Conservation (phyloP, 805 yeast genomes). For the Candida glaebosa region DNA sequence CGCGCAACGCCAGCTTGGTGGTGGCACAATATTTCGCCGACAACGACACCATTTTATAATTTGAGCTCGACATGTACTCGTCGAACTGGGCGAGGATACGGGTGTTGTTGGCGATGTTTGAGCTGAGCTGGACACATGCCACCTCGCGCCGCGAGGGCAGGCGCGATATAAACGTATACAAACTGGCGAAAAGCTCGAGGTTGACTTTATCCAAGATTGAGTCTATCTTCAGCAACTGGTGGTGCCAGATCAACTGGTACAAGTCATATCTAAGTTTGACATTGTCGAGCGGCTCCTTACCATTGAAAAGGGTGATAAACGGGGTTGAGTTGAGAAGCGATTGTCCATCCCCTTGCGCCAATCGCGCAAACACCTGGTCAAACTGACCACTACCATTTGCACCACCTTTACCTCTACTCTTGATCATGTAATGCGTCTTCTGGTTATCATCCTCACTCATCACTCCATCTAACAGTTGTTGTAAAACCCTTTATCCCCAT, state of each 20-base stretch:
- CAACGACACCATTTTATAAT: slow-evolving; percentile 22
- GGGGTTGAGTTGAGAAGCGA: slow-evolving; percentile 13
- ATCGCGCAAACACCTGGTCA: too few relatives aligned
- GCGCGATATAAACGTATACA: slow-evolving; percentile 21
- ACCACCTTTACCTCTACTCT: slow-evolving; percentile 2
- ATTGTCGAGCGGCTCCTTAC: slow-evolving; percentile 19
- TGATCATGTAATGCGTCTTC: slow-evolving; percentile 32
- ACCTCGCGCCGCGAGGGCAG: slow-evolving; percentile 14
- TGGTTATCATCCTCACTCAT: slow-evolving; percentile 21
- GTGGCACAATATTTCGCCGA: slow-evolving; percentile 31
- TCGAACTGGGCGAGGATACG: slow-evolving; percentile 36
- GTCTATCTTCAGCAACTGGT: slow-evolving; percentile 25
- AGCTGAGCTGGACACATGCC: slow-evolving; percentile 34
- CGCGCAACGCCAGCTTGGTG: slow-evolving; percentile 30
- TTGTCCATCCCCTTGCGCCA: neutral
- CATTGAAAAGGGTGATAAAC: slow-evolving; percentile 20
- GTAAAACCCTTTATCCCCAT: too few relatives aligned
- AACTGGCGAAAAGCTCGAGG: slow-evolving; percentile 23
- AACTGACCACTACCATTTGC: too few relatives aligned
- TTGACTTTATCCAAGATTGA: slow-evolving; percentile 30
- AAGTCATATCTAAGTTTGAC: slow-evolving; percentile 21
- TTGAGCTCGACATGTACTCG: slow-evolving; percentile 11
- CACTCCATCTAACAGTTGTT: too few relatives aligned
- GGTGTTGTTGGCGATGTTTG: slow-evolving; percentile 39
- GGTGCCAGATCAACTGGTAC: slow-evolving; percentile 25